phyloP scores from a whole-genome alignment of 805 yeast genomes.

The Wickerhamiella cacticola region DNA sequence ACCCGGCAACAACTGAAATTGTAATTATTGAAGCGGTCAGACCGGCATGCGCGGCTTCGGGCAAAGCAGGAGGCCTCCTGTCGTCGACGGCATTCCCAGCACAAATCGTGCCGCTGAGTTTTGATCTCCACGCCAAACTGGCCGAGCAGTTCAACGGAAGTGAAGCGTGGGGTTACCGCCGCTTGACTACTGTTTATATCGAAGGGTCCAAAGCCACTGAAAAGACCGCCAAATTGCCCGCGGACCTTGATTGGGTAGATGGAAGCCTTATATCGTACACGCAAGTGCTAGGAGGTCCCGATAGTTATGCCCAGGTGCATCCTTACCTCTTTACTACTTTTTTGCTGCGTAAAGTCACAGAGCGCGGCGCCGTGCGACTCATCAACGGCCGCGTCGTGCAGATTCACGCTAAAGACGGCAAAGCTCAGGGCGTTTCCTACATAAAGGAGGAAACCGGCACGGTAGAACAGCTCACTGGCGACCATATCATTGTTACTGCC shows the following conservation, averaged over 20 bases:
- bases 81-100: constrained; percentile 97
- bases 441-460: not conserved
- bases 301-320: constrained; percentile 92
- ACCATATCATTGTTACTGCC: constrained; percentile 69
- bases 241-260: constrained; percentile 65
- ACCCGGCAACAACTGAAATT: constrained; percentile 60
- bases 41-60: constrained; percentile 95
- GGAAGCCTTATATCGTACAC: constrained; percentile 53
- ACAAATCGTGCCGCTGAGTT: constrained; percentile 80
- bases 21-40: constrained; percentile 78
- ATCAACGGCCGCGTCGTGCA: constrained; percentile 74
- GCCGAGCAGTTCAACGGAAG: constrained; percentile 73
- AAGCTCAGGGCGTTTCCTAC: constrained; percentile 25
- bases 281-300: constrained; percentile 70
- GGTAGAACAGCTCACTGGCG: constrained; percentile 38
- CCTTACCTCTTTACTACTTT: constrained; percentile 89
- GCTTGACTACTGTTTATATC: constrained; percentile 71
- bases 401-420: constrained; percentile 32
- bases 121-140: constrained; percentile 71
- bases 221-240: constrained; percentile 27
- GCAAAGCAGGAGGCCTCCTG: constrained; percentile 91
- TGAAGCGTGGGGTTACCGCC: constrained; percentile 83
- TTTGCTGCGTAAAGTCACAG: constrained; percentile 65
- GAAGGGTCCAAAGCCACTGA: constrained; percentile 44
- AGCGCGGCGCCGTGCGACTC: constrained; percentile 60